These are phyloP conservation scores for Candida bentonensis DNA, from an alignment of 805 yeast genomes.

Conservation along the genomic window DNA sequence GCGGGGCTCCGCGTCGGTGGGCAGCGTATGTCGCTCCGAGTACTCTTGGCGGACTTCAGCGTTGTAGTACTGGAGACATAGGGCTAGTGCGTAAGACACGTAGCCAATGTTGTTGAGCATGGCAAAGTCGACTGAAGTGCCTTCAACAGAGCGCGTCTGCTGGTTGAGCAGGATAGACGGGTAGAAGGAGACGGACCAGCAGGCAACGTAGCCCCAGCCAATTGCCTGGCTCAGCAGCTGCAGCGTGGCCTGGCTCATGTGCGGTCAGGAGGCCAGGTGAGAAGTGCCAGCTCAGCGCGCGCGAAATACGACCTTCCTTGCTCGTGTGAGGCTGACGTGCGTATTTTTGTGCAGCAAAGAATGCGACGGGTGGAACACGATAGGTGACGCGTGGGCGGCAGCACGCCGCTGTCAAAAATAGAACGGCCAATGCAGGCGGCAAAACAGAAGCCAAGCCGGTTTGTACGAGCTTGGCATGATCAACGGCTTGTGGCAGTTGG, in stretches of 20 bases:
- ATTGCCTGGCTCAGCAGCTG: conserved; percentile 2
- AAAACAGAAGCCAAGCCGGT: too few species aligned
- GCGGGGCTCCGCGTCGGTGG: conserved; percentile 9
- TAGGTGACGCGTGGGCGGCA: too few species aligned
- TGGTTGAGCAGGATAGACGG: conserved; percentile 23
- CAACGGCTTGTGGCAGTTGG: too few species aligned
- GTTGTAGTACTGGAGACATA: conserved; percentile 20
- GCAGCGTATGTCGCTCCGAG: conserved; percentile 17
- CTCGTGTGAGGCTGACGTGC: too few species aligned
- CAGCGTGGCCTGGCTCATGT: not conserved
- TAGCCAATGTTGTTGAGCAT: conserved; percentile 24
- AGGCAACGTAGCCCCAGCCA: conserved; percentile 18
- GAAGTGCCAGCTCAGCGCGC: not conserved
- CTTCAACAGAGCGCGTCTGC: conserved; percentile 22
- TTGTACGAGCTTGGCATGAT: too few species aligned
- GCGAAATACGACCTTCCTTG: too few species aligned
- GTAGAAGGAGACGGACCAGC: conserved; percentile 25
- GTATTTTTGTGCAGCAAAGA: too few species aligned
- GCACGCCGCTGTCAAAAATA: too few species aligned
- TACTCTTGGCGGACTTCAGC: conserved; percentile 22
- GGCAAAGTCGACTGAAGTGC: conserved; percentile 23
- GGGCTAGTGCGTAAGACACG: conserved; percentile 19
- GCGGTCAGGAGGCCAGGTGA: not conserved
- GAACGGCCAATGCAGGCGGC: too few species aligned
- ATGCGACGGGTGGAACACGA: too few species aligned